Percentiles rank a stretch among this genome's conserved stretches.
phyloP scores from a whole-genome alignment of 2,329 filamentous ascomycete species.

The Nemania abortiva region DNA sequence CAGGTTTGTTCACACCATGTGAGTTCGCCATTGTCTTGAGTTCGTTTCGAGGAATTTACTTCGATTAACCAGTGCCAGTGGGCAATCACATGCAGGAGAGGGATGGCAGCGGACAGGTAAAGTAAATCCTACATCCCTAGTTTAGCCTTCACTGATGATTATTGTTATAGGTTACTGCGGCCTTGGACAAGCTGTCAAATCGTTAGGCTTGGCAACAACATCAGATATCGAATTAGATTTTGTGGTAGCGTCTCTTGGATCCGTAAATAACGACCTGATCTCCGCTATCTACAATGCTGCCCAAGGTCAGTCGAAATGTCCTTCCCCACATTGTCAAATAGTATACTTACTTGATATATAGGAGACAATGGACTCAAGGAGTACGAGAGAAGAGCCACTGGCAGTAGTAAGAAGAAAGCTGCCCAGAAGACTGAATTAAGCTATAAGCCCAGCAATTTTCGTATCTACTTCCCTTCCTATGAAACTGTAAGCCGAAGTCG shows the following conservation, averaged over 20 bases:
- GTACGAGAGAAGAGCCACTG: constrained; percentile 56
- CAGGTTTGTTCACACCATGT: constrained; percentile 89
- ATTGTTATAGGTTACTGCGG: constrained; percentile 75
- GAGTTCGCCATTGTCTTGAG: constrained; percentile 49
- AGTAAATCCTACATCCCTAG: constrained; percentile 45
- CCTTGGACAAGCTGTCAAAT: constrained; percentile 73
- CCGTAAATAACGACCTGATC: constrained; percentile 76
- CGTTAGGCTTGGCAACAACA: constrained; percentile 70
- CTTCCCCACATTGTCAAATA: background rate
- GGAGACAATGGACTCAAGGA: constrained; percentile 61
- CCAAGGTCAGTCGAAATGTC: constrained; percentile 58
- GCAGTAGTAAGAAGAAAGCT: constrained; percentile 49
- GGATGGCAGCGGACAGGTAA: constrained; percentile 59
- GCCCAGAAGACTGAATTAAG: constrained; percentile 42
- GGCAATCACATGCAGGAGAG: constrained; percentile 66
- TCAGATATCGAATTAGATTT: constrained; percentile 76
- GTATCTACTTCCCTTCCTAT: constrained; percentile 84
- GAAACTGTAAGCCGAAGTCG: constrained; percentile 75
- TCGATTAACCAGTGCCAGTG: constrained; percentile 56
- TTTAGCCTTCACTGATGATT: constrained; percentile 29
- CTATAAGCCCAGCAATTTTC: constrained; percentile 64
- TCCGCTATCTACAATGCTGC: constrained; percentile 66
- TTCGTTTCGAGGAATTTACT: background rate
- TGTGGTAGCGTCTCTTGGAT: constrained; percentile 84
- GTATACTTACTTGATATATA: constrained; percentile 35